Conservation (phyloP, 352 stramenopile genomes). For the Globisporangium cylindrosporum region DNA sequence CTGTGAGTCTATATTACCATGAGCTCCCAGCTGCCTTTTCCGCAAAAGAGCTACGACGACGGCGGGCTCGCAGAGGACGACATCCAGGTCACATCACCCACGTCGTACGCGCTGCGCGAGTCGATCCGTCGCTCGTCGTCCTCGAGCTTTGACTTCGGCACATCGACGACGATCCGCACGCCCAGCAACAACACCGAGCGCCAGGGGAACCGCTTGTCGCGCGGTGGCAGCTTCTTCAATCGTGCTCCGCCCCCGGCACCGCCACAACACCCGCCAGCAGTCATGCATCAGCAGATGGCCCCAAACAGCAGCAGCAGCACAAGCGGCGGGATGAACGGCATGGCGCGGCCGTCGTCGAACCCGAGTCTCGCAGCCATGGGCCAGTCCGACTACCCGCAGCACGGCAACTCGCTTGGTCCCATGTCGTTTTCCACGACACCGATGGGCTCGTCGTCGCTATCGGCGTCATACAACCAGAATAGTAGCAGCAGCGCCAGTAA, state of each 20-base stretch:
- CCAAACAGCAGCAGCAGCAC: background rate
- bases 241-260: slow-evolving; percentile 63
- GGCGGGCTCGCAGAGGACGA: slow-evolving; percentile 41
- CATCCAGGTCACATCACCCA: slow-evolving; percentile 81
- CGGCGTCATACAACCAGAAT: slow-evolving; percentile 24
- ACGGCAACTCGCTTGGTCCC: slow-evolving; percentile 68
- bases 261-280: slow-evolving; percentile 39
- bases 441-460: slow-evolving; percentile 20
- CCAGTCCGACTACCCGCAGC: slow-evolving; percentile 21
- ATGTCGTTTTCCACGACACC: slow-evolving; percentile 29
- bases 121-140: slow-evolving; percentile 78
- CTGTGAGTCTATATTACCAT: slow-evolving; percentile 14
- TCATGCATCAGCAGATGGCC: slow-evolving; percentile 20
- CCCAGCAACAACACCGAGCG: slow-evolving; percentile 12
- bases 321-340: slow-evolving; percentile 19
- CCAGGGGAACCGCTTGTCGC: slow-evolving; percentile 31
- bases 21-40: slow-evolving; percentile 12
- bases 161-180: slow-evolving; percentile 21
- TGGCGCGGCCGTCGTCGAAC: slow-evolving; percentile 65
- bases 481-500: slow-evolving; percentile 24
- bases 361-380: slow-evolving; percentile 50
- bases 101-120: slow-evolving; percentile 72
- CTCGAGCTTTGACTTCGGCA: slow-evolving; percentile 38
- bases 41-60: slow-evolving; percentile 28
- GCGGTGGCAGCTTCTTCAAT: slow-evolving; percentile 57